Conservation (phyloP, 495 filamentous ascomycete species). For the Annulohypoxylon maeteangense region DNA sequence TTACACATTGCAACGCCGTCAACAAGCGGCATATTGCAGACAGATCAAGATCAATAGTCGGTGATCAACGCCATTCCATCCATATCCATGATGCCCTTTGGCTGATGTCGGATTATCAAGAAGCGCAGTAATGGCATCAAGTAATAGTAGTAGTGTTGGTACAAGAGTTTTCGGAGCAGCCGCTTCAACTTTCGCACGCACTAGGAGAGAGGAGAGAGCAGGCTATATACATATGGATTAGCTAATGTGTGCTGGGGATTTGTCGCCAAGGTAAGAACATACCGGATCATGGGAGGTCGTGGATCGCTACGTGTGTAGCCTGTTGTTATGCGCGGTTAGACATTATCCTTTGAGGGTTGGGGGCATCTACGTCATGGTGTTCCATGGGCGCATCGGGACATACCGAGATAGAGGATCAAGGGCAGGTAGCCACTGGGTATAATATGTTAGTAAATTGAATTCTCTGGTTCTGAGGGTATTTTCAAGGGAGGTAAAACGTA, state of each 20-base stretch:
- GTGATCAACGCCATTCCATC: conserved; percentile 12
- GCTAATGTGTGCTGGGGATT: conserved; percentile 6
- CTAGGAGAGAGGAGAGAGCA: conserved; percentile 78
- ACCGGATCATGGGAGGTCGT: conserved; percentile 93
- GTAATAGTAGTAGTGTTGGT: conserved; percentile 4
- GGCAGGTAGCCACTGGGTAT: conserved; percentile 86
- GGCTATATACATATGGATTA: conserved; percentile 54
- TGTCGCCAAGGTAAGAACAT: conserved; percentile 33
- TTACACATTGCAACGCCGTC: conserved; percentile 29
- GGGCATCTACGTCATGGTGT: conserved; percentile 4
- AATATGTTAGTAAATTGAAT: conserved; percentile 12
- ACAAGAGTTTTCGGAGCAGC: neutral
- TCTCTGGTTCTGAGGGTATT: neutral
- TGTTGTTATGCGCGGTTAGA: conserved; percentile 53
- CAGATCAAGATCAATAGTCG: neutral
- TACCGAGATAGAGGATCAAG: conserved; percentile 97
- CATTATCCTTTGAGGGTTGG: neutral
- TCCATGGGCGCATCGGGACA: conserved; percentile 41
- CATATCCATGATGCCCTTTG: conserved; percentile 2
- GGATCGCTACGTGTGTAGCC: conserved; percentile 95
- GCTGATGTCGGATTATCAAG: neutral
- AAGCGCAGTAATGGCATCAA: neutral
- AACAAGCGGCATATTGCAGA: neutral
- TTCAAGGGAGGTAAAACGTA: conserved; percentile 54
- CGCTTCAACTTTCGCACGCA: neutral